phyloP scores from a whole-genome alignment of 345 rosid genomes.

The Pistacia atlantica region DNA sequence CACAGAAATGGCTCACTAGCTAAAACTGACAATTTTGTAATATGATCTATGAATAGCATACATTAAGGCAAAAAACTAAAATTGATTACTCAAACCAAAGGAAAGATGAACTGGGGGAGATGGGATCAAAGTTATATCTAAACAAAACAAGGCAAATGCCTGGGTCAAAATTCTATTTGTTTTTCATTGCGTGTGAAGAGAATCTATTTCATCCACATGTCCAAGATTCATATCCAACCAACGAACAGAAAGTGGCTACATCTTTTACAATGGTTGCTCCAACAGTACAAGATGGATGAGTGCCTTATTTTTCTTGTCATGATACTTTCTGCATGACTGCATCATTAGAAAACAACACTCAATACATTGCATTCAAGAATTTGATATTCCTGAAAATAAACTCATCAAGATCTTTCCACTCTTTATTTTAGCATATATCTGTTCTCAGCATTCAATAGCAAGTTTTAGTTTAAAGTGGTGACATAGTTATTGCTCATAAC shows the following conservation, averaged over 20 bases:
- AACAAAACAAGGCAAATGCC: not conserved
- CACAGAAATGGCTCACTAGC: not conserved
- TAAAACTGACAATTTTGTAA: not conserved
- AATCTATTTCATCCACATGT: not conserved
- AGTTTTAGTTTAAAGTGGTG: not conserved
- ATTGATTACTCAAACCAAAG: too few relatives aligned
- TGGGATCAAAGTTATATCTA: too few relatives aligned
- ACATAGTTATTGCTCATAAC: not conserved
- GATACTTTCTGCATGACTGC: not conserved
- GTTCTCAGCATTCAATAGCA: not conserved
- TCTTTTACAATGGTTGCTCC: not conserved
- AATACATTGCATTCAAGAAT: not conserved
- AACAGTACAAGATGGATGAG: not conserved
- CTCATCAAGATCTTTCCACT: too few relatives aligned
- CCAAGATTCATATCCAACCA: not conserved
- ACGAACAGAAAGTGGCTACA: not conserved
- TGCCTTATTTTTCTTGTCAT: not conserved
- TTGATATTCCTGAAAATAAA: too few relatives aligned
- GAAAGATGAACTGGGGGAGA: too few relatives aligned
- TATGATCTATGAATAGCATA: not conserved
- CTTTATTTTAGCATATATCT: too few relatives aligned
- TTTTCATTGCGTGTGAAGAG: too few relatives aligned
- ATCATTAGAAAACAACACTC: not conserved
- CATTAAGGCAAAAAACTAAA: not conserved
- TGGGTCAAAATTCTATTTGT: not conserved